phyloP scores from a whole-genome alignment of 2,329 filamentous ascomycete species.

The Gliomastix tumulicola region DNA sequence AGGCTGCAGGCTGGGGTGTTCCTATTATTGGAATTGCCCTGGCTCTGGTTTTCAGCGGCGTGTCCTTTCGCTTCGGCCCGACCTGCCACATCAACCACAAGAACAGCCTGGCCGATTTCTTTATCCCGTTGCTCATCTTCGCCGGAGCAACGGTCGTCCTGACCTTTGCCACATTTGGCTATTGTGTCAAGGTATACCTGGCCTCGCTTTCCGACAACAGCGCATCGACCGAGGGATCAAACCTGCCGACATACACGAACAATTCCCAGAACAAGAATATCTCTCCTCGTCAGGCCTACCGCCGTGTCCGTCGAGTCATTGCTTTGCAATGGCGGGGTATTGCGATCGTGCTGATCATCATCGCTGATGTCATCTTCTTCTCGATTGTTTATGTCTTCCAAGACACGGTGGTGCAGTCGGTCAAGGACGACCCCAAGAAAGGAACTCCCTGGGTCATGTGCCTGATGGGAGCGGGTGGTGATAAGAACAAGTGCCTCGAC shows the following conservation, averaged over 20 bases:
- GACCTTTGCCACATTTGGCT: constrained; percentile 79
- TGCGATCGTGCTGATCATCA: constrained; percentile 80
- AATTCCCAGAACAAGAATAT: constrained; percentile 26
- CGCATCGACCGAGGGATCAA: constrained; percentile 63
- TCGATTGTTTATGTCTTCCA: constrained; percentile 85
- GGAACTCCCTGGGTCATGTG: constrained; percentile 66
- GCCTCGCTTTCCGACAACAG: constrained; percentile 71
- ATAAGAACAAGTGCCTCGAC: constrained; percentile 61
- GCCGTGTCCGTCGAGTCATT: constrained; percentile 77
- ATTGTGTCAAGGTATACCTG: constrained; percentile 94
- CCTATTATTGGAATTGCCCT: constrained; percentile 68
- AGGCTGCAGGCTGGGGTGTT: constrained; percentile 77
- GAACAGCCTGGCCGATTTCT: constrained; percentile 77
- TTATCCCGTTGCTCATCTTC: constrained; percentile 81
- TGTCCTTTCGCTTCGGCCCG: constrained; percentile 87
- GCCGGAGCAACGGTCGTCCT: constrained; percentile 69
- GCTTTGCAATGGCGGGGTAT: constrained; percentile 93
- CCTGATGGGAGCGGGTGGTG: constrained; percentile 42
- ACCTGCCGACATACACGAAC: constrained; percentile 49
- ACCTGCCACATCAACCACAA: constrained; percentile 93
- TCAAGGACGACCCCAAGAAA: constrained; percentile 44
- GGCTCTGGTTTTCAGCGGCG: constrained; percentile 77
- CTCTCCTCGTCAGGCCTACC: constrained; percentile 81
- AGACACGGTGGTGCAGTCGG: constrained; percentile 61
- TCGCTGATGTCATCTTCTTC: constrained; percentile 90